phyloP scores from a whole-genome alignment of 1,284 basidiomycete species.

The Irpex lacteus region DNA sequence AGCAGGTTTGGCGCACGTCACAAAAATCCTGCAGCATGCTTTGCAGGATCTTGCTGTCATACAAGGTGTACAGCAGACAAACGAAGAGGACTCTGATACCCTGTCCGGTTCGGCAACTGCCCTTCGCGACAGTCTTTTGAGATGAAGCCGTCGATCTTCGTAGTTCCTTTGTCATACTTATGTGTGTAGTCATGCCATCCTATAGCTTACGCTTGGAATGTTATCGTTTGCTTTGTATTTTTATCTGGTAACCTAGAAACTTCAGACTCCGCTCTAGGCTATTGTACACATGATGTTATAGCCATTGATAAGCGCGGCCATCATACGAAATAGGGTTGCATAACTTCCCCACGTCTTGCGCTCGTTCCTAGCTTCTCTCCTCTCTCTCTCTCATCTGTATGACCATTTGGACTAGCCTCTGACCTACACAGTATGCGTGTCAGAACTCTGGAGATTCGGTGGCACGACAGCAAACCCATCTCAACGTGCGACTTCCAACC shows the following conservation, averaged over 20 bases:
- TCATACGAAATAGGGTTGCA: background rate
- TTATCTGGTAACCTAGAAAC: background rate
- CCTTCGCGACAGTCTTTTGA: slow-evolving; percentile 35
- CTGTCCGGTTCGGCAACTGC: slow-evolving; percentile 29
- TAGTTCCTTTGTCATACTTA: background rate
- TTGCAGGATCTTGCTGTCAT: slow-evolving; percentile 74
- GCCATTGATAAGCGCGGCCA: background rate
- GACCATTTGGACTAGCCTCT: background rate
- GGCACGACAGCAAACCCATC: slow-evolving; percentile 95
- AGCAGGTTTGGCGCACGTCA: slow-evolving; percentile 76
- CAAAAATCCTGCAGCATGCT: slow-evolving; percentile 66
- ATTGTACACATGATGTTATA: background rate
- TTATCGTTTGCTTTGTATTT: background rate
- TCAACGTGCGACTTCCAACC: slow-evolving; percentile 95
- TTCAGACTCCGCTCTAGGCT: background rate
- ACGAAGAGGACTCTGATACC: slow-evolving; percentile 28
- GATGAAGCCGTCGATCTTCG: slow-evolving; percentile 16
- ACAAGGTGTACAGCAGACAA: slow-evolving; percentile 45
- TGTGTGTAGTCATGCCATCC: background rate
- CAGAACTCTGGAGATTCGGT: slow-evolving; percentile 84
- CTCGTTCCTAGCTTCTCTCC: background rate
- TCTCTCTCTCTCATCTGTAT: background rate
- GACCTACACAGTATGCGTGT: slow-evolving; percentile 58
- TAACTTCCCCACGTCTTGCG: background rate
- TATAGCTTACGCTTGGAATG: background rate